A percentile compares a stretch with the other conserved stretches of the same genome.
These are phyloP conservation scores for Exophiala xenobiotica DNA, from an alignment of 2,329 filamentous ascomycete genomes.

Conservation along the genomic window DNA sequence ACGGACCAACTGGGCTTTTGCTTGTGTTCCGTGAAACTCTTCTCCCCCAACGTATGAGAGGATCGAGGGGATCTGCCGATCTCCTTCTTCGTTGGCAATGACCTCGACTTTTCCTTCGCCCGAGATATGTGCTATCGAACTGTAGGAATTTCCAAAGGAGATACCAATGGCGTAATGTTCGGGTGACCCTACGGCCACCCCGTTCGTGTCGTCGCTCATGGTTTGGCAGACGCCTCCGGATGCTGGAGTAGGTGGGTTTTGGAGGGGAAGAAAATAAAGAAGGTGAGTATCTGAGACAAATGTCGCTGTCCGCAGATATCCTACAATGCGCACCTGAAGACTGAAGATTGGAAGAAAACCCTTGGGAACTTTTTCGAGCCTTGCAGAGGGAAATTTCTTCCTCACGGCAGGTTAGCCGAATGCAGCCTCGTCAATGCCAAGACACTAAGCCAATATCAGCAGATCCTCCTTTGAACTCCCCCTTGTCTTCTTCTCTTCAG, in stretches of 20 bases:
- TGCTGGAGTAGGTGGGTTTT: no score
- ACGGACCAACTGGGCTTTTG: constrained; percentile 87
- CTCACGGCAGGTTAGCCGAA: constrained; percentile 19
- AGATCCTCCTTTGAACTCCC: no score
- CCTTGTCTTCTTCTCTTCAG: no score
- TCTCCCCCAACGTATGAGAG: constrained; percentile 94
- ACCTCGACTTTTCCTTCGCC: constrained; percentile 91
- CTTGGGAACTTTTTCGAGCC: constrained; percentile 27
- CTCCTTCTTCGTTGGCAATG: constrained; percentile 98
- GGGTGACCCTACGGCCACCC: constrained; percentile 39
- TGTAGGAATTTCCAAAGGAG: constrained; percentile 97
- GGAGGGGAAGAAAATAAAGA: neutral
- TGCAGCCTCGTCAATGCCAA: constrained; percentile 15
- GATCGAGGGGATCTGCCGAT: constrained; percentile 93
- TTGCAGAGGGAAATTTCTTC: constrained; percentile 8
- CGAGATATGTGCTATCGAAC: constrained; percentile 88
- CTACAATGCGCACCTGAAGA: no score
- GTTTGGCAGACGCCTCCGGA: neutral
- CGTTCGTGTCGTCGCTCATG: constrained; percentile 55
- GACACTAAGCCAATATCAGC: neutral
- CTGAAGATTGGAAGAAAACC: constrained; percentile 12
- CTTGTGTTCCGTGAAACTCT: constrained; percentile 94
- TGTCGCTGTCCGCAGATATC: no score
- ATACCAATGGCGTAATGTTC: constrained; percentile 81
- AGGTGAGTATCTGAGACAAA: no score